phyloP scores from a whole-genome alignment of 192 early-diverging fungal genomes.

The Backusella circina region DNA sequence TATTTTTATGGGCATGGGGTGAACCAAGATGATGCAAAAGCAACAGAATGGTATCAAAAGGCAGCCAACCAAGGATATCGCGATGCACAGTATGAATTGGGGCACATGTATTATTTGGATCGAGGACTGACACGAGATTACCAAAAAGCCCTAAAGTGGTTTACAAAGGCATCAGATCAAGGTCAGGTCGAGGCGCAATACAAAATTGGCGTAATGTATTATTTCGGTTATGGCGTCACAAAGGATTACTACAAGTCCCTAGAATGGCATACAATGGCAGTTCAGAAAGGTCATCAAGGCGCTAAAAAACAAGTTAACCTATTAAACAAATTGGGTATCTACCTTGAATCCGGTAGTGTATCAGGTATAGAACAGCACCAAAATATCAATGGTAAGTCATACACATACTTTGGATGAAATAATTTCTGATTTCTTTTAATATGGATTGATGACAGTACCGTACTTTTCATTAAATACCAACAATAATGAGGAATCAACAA shows the following conservation, averaged over 20 bases:
- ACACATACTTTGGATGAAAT: not conserved
- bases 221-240: not conserved
- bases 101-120: conserved; percentile 3
- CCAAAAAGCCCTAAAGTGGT: not conserved
- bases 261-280: not conserved
- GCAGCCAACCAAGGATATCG: not conserved
- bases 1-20: not conserved
- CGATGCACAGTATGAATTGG: not conserved
- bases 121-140: conserved; percentile 1
- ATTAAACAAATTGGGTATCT: conserved; percentile 1
- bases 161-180: not conserved
- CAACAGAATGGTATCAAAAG: not conserved
- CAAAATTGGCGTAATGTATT: not conserved
- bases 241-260: not conserved
- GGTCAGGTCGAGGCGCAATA: not conserved
- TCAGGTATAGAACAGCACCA: not conserved
- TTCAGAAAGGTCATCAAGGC: not conserved
- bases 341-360: not conserved
- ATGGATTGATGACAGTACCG: not conserved
- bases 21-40: not conserved
- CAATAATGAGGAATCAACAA: not conserved
- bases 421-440: not conserved
- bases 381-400: not conserved
- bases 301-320: not conserved
- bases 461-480: not conserved